Evolutionary conservation across 2,329 filamentous ascomycete genomes (phyloP).

Genomic region (Dryadomyces quercus-mongolicae): DNA sequence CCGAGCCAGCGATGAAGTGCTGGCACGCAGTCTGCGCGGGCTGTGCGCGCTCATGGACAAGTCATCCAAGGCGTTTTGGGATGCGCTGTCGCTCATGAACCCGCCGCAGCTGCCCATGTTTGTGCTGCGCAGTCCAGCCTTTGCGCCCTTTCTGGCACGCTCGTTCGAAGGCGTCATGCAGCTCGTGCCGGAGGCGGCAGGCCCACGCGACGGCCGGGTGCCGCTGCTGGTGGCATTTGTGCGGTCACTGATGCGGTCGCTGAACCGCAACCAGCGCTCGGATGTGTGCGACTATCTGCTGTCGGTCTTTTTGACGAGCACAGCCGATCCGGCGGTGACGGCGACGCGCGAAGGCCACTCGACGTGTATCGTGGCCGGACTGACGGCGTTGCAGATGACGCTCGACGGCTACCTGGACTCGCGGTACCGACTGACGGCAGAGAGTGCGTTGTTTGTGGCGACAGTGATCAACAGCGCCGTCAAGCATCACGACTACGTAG

Average conservation of each 20-base stretch:
- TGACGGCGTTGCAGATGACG: slow-evolving; percentile 46
- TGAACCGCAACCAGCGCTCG: slow-evolving; percentile 55
- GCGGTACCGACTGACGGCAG: slow-evolving; percentile 25
- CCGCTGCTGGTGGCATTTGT: slow-evolving; percentile 65
- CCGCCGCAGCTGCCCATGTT: slow-evolving; percentile 74
- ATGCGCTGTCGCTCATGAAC: slow-evolving; percentile 69
- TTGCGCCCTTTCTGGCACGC: slow-evolving; percentile 48
- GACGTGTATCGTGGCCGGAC: slow-evolving; percentile 51
- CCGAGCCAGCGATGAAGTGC: slow-evolving; percentile 39
- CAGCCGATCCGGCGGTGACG: slow-evolving; percentile 29
- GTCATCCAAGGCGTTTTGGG: slow-evolving; percentile 74
- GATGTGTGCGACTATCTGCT: slow-evolving; percentile 72
- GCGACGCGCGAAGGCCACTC: slow-evolving; percentile 44
- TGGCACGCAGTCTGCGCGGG: slow-evolving; percentile 58
- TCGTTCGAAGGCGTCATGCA: slow-evolving; percentile 43
- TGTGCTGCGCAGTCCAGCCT: slow-evolving; percentile 60
- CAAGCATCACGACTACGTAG: slow-evolving; percentile 48
- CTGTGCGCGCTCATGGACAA: slow-evolving; percentile 62
- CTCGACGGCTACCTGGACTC: slow-evolving; percentile 40
- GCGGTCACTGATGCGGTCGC: slow-evolving; percentile 61
- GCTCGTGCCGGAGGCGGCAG: slow-evolving; percentile 5
- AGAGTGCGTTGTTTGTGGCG: slow-evolving; percentile 44
- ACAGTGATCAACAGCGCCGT: slow-evolving; percentile 54
- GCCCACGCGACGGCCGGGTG: neutral
- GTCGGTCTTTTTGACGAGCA: slow-evolving; percentile 49